Conservation (phyloP, 176 grass and related monocot genomes). For the Hsuehochloa calcarea region DNA sequence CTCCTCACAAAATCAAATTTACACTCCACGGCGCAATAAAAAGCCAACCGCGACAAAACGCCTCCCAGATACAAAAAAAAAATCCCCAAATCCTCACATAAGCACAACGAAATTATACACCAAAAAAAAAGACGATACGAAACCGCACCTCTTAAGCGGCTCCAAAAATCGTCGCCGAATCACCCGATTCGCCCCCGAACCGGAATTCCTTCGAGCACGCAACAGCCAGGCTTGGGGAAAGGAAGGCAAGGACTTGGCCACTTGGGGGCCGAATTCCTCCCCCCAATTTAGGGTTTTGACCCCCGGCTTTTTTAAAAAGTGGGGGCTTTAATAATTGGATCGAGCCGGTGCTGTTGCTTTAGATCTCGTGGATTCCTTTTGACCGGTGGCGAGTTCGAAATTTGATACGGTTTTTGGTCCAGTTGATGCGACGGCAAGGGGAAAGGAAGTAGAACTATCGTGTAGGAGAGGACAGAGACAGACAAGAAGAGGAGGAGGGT, state of each 20-base stretch:
- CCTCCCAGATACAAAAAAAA: no score
- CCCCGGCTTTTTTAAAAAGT: conserved; percentile 19
- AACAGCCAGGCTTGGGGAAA: background rate
- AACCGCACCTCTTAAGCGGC: conserved; percentile 23
- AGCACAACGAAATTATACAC: no score
- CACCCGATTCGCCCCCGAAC: background rate
- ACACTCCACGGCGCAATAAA: no score
- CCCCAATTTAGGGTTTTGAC: conserved; percentile 13
- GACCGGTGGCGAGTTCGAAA: conserved; percentile 27
- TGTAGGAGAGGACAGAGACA: no score
- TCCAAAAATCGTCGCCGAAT: background rate
- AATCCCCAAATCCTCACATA: background rate
- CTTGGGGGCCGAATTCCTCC: background rate
- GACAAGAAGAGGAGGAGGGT: no score
- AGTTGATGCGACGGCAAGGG: conserved; percentile 2
- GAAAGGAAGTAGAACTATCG: no score
- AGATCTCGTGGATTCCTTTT: conserved; percentile 29
- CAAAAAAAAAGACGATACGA: no score
- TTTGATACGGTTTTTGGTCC: background rate
- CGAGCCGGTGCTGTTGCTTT: conserved; percentile 25
- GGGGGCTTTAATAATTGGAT: conserved; percentile 20
- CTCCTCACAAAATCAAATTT: no score
- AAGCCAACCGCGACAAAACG: no score
- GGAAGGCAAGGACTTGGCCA: background rate
- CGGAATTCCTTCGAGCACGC: conserved; percentile 10